Base-by-base conservation (phyloP, 2,329 filamentous ascomycete species). In the Anthostomella pinea region DNA sequence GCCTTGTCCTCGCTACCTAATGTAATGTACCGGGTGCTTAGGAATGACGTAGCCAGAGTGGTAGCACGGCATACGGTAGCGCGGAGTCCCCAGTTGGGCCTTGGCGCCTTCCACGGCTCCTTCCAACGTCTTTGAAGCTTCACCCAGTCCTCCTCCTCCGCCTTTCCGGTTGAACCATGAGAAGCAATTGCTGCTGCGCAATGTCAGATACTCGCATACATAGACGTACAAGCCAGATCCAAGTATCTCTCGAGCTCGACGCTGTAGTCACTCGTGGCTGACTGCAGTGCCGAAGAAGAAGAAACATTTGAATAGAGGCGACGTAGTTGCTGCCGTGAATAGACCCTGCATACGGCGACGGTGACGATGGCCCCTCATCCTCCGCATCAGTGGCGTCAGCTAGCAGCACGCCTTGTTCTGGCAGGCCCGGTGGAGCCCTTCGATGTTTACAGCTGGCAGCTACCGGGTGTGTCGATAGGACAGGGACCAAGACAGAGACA, bases 341-440 rank as follows among this genome's bases (percentile, higher is more conserved):
- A 58, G 57, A 57, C 57, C 58, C 58, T 60, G 58, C 58, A 59
- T 60, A n/a, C n/a, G n/a, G n/a, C n/a, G 50, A 49, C 26, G 46
- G 45, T 53, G 50, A 49, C 44, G 43, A 41, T 40, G 50, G 45
- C 43, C 52, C 36, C 46, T n/a, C 48, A 55, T 55, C 51, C 53
- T 56, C 56, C 53, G 53, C 58, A 59, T 59, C 57, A 56, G 54
- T 60, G 57, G 58, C 57, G 57, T 54, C 49, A 46, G 45, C 52
- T 56, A 57, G 49, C 40, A 46, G 22, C 29, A 25, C 43, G 39
- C 39, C 43, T 48, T 46, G 31, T 35, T 25, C 13, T 34, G 14
- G 13, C 14, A 22, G 15, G n/a, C 8, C 22, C 18, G 31, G 35
- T 13, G 21, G 21, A 23, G 8, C 8, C 7, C 21, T 11, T 11